phyloP scores from a whole-genome alignment of 768 basidiomycete species.

The Tulasnella sp. region DNA sequence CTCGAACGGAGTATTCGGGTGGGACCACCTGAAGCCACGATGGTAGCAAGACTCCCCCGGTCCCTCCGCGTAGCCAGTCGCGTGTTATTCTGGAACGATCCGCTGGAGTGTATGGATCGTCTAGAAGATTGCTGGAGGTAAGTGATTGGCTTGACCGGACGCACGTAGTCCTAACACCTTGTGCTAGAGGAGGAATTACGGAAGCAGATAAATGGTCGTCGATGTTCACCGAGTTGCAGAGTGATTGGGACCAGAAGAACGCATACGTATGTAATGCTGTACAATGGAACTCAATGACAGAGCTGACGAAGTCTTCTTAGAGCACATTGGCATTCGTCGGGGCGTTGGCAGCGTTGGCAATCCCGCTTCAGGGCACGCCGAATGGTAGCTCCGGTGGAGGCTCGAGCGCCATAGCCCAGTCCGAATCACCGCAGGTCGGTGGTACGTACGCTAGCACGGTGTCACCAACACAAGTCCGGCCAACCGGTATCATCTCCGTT shows the following conservation, averaged over 20 bases:
- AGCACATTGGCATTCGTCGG: background rate
- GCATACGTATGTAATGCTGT: background rate
- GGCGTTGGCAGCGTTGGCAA: background rate
- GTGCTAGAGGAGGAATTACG: background rate
- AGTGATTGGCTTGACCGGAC: background rate
- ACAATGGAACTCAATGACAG: background rate
- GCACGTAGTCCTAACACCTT: background rate
- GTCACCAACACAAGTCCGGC: background rate
- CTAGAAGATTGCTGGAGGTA: background rate
- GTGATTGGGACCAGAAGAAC: background rate
- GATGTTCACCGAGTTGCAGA: background rate
- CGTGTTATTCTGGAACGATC: background rate
- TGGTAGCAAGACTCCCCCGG: background rate
- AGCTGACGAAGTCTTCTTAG: background rate
- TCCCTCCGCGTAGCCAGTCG: background rate
- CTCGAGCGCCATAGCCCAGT: background rate
- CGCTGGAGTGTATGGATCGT: background rate
- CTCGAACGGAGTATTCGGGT: background rate
- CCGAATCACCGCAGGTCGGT: background rate
- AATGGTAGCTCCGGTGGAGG: background rate
- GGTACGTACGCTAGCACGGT: background rate
- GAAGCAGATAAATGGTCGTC: background rate
- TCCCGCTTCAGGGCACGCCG: background rate
- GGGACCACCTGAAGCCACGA: background rate
- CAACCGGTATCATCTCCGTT: background rate